These are phyloP conservation scores for Chenopodium berlandieri DNA, from an alignment of 148 eudicot genomes.

Conservation along the genomic window DNA sequence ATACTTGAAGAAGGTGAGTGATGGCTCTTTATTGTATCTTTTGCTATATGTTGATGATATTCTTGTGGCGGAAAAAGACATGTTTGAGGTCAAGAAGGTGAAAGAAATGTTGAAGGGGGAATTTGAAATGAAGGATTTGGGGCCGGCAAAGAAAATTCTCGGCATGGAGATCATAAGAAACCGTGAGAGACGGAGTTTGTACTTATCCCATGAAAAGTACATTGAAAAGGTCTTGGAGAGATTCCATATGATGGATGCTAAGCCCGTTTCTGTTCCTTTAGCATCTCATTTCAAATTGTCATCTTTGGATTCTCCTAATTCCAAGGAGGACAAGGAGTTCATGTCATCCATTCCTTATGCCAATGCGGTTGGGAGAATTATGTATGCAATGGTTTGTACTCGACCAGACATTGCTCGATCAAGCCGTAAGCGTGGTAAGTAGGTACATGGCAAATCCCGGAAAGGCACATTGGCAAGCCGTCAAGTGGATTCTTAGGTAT, in stretches of 20 bases:
- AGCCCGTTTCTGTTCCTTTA: background rate
- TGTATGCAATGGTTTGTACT: too few species aligned
- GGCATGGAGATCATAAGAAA: background rate
- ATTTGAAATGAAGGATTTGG: slow-evolving; percentile 1
- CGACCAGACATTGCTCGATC: too few species aligned
- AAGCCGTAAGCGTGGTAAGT: too few species aligned
- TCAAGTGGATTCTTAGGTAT: too few species aligned
- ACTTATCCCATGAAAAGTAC: background rate
- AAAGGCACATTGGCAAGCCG: too few species aligned
- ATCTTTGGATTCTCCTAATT: background rate
- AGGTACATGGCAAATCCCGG: too few species aligned
- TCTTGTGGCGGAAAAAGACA: background rate
- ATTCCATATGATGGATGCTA: too few species aligned
- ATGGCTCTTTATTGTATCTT: background rate
- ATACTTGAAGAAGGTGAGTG: background rate
- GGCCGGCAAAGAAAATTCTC: background rate
- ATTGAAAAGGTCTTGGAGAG: background rate
- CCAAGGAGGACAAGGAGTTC: background rate
- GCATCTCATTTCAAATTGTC: background rate
- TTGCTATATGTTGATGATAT: background rate
- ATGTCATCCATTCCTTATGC: too few species aligned
- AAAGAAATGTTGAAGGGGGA: background rate
- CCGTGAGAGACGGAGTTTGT: background rate
- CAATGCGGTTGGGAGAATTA: too few species aligned
- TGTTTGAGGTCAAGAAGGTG: background rate